Base-by-base conservation (phyloP, 2,329 filamentous ascomycete genomes). In the Sphaerulina musiva region DNA sequence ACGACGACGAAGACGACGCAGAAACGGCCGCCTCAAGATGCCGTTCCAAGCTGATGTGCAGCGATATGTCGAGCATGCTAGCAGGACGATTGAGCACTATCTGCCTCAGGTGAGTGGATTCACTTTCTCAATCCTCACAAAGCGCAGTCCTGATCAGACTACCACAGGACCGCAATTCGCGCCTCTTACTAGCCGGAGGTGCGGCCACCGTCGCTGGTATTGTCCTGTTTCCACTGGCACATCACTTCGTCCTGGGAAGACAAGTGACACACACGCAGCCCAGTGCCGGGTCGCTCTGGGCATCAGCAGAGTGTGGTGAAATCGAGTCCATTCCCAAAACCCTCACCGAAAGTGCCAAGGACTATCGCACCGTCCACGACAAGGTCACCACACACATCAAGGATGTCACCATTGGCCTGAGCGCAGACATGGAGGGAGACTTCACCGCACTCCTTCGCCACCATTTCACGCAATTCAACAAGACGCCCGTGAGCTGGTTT, bases 401-500 rank as follows among this genome's bases (percentile, higher is more conserved):
- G 23, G 51, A 52, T 7, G 51, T 62, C n/a, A 54, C 48, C 2
- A 41, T 57, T 17, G 53, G 46, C 2, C 46, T 58, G 12, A 48
- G 48, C 10, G 42, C 55, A 7, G 53, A 61, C 14, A 38, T 53
- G n/a, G 54, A 55, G 44, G 38, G 41, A 2, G 43, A 59, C 39
- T 62, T 64, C 56, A 64, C 59, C 2, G 46, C 47, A 10, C 14
- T 62, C 10, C 51, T 64, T 14, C 59, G 58, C 11, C 48, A 57
- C 46, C 57, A 61, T 39, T 60, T 64, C 41, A 39, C 49, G 2
- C 32, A 42, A 20, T 59, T 62, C 53, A 54, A 59, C 34, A 45
- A 40, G 8, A 57, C 53, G 11, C 56, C 57, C 2, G 59, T 59
- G 36, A 56, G 53, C 42, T 58, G 53, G 51, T 40, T 60, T 9